Base-by-base conservation (phyloP, 345 rosid species). In the Xanthoceras sorbifolium region DNA sequence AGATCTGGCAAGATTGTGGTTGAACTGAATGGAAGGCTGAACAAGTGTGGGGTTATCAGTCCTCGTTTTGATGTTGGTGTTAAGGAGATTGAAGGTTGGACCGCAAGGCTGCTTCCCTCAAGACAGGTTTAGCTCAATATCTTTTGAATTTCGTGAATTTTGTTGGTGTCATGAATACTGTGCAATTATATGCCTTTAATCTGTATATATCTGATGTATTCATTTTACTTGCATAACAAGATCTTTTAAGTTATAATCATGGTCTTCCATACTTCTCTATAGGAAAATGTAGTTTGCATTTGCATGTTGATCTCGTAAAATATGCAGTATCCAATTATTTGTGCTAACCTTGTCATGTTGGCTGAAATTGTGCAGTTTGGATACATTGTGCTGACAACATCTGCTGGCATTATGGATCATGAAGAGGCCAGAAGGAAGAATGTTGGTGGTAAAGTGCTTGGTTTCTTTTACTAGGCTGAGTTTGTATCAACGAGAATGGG, bases 401-500 rank as follows among this genome's bases (percentile, higher is more conserved):
- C 89, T 52, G 86, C 89, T 48, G 89, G 89, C 31, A 86, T 86
- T 61, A 86, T 86, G 89, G 89, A 86, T 77, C 89, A 86, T 67
- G 89, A 86, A 70, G 89, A 86, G 81, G 89, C 89, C 0, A 79
- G 89, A 77, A 86, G 89, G 66, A 86, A 86, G 85, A 86, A 86
- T 38, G 89, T 83, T 5, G 89, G 89, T 55, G 89, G 89, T 68
- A 86, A 86, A 79, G 86, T 86, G 65, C 85, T 86, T 42, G 89
- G 89, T 52, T 86, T 86, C 85, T 86, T 86, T 60, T 86, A 86
- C 69, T 86, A 77, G 80, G 52, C 3, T 4, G 50, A 68, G 64
- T 55, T 69, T 46, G 44, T 32, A n/a, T 64, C 9, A 46, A 32
- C 3, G 64, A 18, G 29, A 46, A 29, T 74, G 69, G 22, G 77